A percentile compares a stretch with the other conserved stretches of the same genome.
Evolutionary conservation across 768 basidiomycete genomes (phyloP).

Genomic region (Mycena galericulata): DNA sequence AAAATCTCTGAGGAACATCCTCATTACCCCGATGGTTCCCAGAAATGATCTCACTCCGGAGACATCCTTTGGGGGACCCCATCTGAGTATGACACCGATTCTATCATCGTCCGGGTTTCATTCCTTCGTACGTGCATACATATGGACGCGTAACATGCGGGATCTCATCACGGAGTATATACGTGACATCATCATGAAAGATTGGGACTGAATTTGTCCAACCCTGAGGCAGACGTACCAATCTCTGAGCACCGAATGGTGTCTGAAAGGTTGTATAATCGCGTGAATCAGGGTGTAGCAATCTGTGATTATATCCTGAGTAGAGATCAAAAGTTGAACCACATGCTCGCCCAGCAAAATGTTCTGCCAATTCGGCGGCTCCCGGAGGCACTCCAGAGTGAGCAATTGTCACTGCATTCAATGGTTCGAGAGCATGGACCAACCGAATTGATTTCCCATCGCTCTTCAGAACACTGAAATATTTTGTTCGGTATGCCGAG

Average conservation of each 20-base stretch:
- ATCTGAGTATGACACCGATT: constrained; percentile 41
- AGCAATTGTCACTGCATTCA: constrained; percentile 43
- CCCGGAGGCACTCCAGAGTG: constrained; percentile 32
- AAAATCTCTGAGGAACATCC: constrained; percentile 48
- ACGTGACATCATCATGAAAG: not conserved
- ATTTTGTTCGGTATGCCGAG: constrained; percentile 1
- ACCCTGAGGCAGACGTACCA: constrained; percentile 44
- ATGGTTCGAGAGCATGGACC: constrained; percentile 35
- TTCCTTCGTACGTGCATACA: constrained; percentile 48
- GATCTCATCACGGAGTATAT: constrained; percentile 7
- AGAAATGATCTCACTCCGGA: constrained; percentile 45
- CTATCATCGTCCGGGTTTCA: constrained; percentile 38
- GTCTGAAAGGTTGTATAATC: constrained; percentile 49
- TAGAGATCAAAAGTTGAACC: constrained; percentile 34
- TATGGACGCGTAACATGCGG: constrained; percentile 24
- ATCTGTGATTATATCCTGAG: constrained; percentile 42
- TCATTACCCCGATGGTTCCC: constrained; percentile 41
- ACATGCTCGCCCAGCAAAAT: not conserved
- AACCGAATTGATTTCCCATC: constrained; percentile 29
- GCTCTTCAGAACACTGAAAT: constrained; percentile 33
- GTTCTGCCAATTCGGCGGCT: constrained; percentile 15
- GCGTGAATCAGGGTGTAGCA: not conserved
- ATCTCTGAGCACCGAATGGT: constrained; percentile 35
- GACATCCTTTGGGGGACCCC: constrained; percentile 24
- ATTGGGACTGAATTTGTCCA: constrained; percentile 34